Evolutionary conservation across 306 rosid genomes (phyloP).

Genomic region (Trifolium pratense): DNA sequence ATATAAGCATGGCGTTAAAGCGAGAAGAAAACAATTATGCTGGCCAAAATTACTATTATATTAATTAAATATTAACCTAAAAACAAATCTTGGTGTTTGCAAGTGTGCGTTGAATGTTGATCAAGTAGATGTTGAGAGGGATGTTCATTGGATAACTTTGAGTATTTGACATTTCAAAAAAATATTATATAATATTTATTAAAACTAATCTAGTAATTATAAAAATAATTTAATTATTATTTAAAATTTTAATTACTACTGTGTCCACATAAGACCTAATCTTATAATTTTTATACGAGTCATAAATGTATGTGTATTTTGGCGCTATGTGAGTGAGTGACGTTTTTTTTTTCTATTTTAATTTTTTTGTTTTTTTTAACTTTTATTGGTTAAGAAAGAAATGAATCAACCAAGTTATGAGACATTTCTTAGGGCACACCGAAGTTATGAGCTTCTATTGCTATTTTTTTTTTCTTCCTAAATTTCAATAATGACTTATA

Average conservation of each 20-base stretch:
- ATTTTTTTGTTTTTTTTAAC: too few species aligned
- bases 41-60: background rate
- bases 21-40: slow-evolving; percentile 16
- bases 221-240: background rate
- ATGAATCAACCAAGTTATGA: too few species aligned
- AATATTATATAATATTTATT: background rate
- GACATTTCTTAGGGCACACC: too few species aligned
- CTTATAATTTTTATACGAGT: too few species aligned
- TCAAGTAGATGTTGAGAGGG: background rate
- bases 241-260: background rate
- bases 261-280: background rate
- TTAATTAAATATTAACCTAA: slow-evolving; percentile 19
- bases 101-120: background rate
- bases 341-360: too few species aligned
- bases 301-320: too few species aligned
- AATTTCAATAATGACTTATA: too few species aligned
- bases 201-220: background rate
- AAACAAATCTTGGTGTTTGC: background rate
- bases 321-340: too few species aligned
- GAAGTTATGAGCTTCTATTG: too few species aligned
- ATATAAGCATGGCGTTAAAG: background rate
- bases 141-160: background rate
- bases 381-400: too few species aligned
- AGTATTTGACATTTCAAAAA: too few species aligned
- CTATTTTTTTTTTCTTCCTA: too few species aligned